Base-by-base conservation (phyloP, 768 basidiomycete genomes). In the Pulveroboletus ravenelii region DNA sequence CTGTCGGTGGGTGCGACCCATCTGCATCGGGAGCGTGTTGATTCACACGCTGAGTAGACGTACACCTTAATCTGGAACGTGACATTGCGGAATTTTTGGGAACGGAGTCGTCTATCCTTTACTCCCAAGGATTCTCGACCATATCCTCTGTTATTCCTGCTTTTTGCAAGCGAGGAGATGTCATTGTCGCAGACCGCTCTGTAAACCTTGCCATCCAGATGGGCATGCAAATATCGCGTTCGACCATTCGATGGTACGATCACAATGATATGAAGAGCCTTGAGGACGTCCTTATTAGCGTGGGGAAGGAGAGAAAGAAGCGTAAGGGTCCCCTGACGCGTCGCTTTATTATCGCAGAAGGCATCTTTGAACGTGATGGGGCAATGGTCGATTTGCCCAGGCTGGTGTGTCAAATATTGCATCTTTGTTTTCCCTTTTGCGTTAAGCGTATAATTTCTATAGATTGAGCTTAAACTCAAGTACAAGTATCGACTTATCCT, bases 181-280 rank as follows among this genome's bases (percentile, higher is more conserved):
- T 99, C 62, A 94, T 99, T 62, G 89, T 99, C n/a, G 93, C 93
- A 4, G 95, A 99, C 69, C 84, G 92, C n/a, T 82, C 85, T n/a
- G 85, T 93, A 58, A 95, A 89, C 69, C 93, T 98, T 67, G 84
- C 90, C 14, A 89, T 97, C 48, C 94, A 97, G 67, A 95, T 93
- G 70, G 96, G 95, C 15, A 82, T 98, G 27, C 88, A 95, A 66
- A 92, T 97, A 52, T 89, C 87, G 17, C 85, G 96, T 36, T 90
- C 85, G 6, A 93, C 87, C 1, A 82, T 98, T 31, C 81, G 90
- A 47, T 99, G 92, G 92, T 99, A 82, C 65, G 94, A 97, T 58
- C 96, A 98, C 65, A 96, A 95, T 58, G 93, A 97, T 63, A 76
- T 93, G 66, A 83, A 84, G 61, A 90, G 87, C 57, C 78, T 99